Base-by-base conservation (phyloP, 768 basidiomycete species). In the Roridomyces roridus region DNA sequence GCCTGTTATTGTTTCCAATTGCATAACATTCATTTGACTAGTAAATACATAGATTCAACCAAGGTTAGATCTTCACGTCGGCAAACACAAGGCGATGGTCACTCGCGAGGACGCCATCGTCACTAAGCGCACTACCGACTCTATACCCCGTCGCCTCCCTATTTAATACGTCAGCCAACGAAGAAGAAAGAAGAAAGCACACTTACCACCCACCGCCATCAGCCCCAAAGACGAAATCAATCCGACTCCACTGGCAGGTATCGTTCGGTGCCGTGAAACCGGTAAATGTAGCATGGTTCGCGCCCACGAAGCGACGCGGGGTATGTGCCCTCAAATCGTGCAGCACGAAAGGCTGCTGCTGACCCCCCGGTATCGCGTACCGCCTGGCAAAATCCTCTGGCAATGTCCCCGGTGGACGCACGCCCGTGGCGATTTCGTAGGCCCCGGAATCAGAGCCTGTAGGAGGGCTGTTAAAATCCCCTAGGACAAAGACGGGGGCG, bases 401-500 rank as follows among this genome's bases (percentile, higher is more conserved):
- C 39, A 85, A 70, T 6, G 75, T 50, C 9, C 77, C 74, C 1
- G 80, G 78, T 2, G 73, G 54, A 24, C 64, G 44, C 14, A 65
- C 59, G 29, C 82, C 83, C 0, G 82, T 84, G 46, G 77, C 69
- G 52, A 85, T 80, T 18, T 72, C 66, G 67, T 85, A 85, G 10
- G 82, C 84, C 23, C 77, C 80, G 0, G 80, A 75, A 61, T 80
- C 79, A 4, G 59, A 47, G 6, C 82, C 83, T 2, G 64, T 71
- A 5, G 77, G 72, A 6, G 75, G 72, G 63, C 82, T 76, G 51
- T 85, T 85, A 61, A 85, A 83, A 68, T 85, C 84, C 0, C 83
- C 84, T 0, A 76, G 74, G 57, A 85, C 65, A 56, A 85, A 59
- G 2, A 85, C 79, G 0, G 82, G 78, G 1, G 66, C 67, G 9